phyloP scores from a whole-genome alignment of 768 basidiomycete species.

The Lactarius deliciosus region DNA sequence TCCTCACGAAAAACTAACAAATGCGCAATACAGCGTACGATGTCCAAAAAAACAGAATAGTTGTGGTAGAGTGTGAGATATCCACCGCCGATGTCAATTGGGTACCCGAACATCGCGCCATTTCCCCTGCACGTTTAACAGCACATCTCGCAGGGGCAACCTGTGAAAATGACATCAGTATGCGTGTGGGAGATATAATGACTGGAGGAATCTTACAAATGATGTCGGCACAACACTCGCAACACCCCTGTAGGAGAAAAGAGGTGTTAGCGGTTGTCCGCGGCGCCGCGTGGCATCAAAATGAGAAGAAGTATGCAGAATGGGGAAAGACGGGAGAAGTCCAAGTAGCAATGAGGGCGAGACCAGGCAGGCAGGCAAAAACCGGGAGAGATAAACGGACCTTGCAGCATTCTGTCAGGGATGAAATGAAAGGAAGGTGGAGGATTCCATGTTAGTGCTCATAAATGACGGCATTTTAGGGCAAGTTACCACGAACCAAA shows the following conservation, averaged over 20 bases:
- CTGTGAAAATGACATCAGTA: conserved; percentile 37
- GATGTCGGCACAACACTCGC: conserved; percentile 69
- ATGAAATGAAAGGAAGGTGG: not conserved
- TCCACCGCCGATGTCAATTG: not conserved
- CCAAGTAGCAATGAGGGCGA: not conserved
- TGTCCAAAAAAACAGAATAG: not conserved
- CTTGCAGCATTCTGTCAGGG: conserved; percentile 63
- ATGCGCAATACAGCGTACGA: not conserved
- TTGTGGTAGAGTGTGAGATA: not conserved
- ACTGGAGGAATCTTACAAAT: conserved; percentile 51
- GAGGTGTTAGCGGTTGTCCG: not conserved
- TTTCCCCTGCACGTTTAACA: conserved; percentile 43
- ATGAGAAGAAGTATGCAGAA: not conserved
- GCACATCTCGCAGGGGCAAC: conserved; percentile 80
- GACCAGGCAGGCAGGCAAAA: not conserved
- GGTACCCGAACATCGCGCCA: not conserved
- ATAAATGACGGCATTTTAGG: not conserved
- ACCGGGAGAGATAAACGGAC: conserved; percentile 38
- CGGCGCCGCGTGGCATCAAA: not conserved
- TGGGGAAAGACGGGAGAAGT: not conserved
- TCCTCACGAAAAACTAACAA: not conserved
- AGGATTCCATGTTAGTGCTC: not conserved
- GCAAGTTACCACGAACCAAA: conserved; percentile 45
- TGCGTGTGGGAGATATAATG: not conserved
- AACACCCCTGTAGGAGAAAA: conserved; percentile 51